Evolutionary conservation across 176 grass and related monocot genomes (phyloP), one percentile per base, ranked within the genome.

Genomic region (Musa troglodytarum): DNA sequence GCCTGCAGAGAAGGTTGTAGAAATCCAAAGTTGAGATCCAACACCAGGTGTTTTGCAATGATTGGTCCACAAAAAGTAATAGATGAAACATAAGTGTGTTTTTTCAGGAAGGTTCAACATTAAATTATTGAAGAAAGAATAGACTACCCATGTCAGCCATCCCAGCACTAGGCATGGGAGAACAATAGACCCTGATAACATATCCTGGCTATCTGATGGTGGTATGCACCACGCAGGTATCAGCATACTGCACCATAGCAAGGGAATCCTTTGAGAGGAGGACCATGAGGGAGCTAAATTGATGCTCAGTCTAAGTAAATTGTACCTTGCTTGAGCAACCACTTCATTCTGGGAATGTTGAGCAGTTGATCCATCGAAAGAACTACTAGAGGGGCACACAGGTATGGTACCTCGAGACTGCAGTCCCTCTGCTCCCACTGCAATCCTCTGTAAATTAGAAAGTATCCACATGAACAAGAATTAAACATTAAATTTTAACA

Each of bases 331-430:
- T 64, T 52, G 78, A 53, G 43, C 15, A 80, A 73, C 50, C 20
- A 34, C 53, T 64, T 73, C 71, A 13, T 53, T 73, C 10, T 80
- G 78, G 34, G 78, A 52, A 73, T 80, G 21, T 28, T 53, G 55
- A 73, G 69, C n/a, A n/a, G 57, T 34, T 54, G 78, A 80, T 28
- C 78, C 49, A 80, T 80, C 58, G 9, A 80, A 73, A 73, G 69
- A 80, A 63, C 56, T 68, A 15, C 11, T 64, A 17, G 58, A 65
- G 49, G 62, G 49, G 43, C 22, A 43, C 1, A 1, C 10, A 64
- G 49, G 50, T 20, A 54, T 53, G 15, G 49, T 15, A 65, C 49
- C 24, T 53, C 49, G 63, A 70, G 43, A 53, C 16, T 58, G 52
- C n/a, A 57, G 8, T 16, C 43, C 65, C 55, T 73, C 56, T 73